These are phyloP conservation scores for Myxozyma melibiosi DNA, from an alignment of 805 yeast species.

Conservation along the genomic window DNA sequence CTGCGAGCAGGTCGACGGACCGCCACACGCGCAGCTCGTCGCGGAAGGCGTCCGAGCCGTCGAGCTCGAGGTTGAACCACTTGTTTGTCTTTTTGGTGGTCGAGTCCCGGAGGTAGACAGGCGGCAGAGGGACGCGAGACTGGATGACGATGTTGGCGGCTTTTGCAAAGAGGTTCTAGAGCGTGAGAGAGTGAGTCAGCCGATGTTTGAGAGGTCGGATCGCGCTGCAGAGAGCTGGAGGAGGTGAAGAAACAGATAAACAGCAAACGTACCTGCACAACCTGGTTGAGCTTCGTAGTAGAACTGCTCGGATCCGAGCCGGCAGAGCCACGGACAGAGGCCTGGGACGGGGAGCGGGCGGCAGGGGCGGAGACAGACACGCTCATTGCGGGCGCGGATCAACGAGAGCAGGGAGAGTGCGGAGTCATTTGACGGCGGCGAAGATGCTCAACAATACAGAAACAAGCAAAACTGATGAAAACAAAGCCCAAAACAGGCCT, in stretches of 20 bases:
- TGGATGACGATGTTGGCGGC: constrained; percentile 44
- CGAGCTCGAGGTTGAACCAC: constrained; percentile 48
- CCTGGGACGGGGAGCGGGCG: not conserved
- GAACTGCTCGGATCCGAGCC: not conserved
- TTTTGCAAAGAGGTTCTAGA: constrained; percentile 46
- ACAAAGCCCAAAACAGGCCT: too few relatives aligned
- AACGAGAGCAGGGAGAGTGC: not conserved
- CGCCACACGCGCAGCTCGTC: constrained; percentile 72
- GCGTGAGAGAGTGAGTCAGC: not conserved
- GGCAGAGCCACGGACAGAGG: not conserved
- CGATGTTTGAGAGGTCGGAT: not conserved
- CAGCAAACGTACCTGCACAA: constrained; percentile 25
- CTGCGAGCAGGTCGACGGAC: constrained; percentile 30
- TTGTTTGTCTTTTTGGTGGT: constrained; percentile 36
- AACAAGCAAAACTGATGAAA: not conserved
- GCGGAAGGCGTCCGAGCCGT: constrained; percentile 45
- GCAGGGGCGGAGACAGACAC: not conserved
- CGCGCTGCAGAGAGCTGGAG: not conserved
- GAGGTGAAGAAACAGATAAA: not conserved
- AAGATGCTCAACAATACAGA: not conserved
- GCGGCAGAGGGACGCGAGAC: constrained; percentile 38
- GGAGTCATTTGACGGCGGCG: not conserved
- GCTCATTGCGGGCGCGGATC: constrained; percentile 4
- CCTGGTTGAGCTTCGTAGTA: constrained; percentile 22
- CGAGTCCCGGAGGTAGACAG: constrained; percentile 31